Conservation (phyloP, 768 basidiomycete species). For the Panaeolus cyanescens region DNA sequence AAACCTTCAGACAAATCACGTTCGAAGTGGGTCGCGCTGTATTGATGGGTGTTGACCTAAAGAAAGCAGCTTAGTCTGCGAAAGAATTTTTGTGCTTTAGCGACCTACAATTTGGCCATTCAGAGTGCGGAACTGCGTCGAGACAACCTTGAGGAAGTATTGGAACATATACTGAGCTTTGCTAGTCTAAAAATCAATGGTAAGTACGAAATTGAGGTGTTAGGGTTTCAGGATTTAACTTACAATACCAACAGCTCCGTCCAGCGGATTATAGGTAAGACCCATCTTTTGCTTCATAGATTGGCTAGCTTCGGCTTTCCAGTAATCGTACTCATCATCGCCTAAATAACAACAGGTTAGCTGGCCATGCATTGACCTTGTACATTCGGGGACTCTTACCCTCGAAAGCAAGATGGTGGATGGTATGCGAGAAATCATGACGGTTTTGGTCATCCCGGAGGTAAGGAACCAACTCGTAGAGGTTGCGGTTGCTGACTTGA, state of each 20-base stretch:
- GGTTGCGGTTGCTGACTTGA: constrained; percentile 77
- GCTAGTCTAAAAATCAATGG: constrained; percentile 49
- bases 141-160: constrained; percentile 98
- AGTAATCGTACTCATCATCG: constrained; percentile 78
- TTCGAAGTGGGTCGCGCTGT: constrained; percentile 95
- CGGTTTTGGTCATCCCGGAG: constrained; percentile 83
- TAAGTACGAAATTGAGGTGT: constrained; percentile 1
- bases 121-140: constrained; percentile 89
- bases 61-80: background rate
- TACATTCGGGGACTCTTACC: constrained; percentile 28
- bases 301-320: constrained; percentile 60
- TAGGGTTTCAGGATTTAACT: constrained; percentile 16
- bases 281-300: constrained; percentile 75
- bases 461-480: constrained; percentile 93
- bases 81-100: background rate
- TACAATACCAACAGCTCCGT: constrained; percentile 61
- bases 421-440: constrained; percentile 91
- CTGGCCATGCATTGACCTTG: background rate
- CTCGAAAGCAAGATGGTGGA: constrained; percentile 82
- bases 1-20: constrained; percentile 76
- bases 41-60: constrained; percentile 89
- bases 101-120: constrained; percentile 66
- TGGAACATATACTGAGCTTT: constrained; percentile 95
- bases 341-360: constrained; percentile 33
- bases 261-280: constrained; percentile 75